Base-by-base conservation (phyloP, 352 stramenopile species). In the Pythium sp. region DNA sequence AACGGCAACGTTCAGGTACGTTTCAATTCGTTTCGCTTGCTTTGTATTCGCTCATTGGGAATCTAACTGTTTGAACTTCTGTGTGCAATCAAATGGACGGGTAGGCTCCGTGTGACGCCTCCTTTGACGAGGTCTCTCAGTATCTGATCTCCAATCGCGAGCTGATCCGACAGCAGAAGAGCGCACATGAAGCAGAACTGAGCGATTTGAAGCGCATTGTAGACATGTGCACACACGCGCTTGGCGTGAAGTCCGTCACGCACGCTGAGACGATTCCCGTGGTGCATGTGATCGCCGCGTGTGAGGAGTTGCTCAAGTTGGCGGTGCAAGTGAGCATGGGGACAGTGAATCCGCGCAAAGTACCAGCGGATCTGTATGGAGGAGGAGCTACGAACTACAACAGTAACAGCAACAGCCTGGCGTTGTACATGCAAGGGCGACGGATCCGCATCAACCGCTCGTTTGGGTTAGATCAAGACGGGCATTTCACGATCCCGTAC, bases 381-480 rank as follows among this genome's bases (percentile, higher is more conserved):
- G 38, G 38, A 47, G 41, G 15, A 47, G 41, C 53, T 58, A 24
- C 53, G 20, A 26, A 22, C 9, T 22, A 20, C 58, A 70, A 72
- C 51, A 0, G 47, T 18, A 43, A 26, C n/a, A 0, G 47, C 18
- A 43, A 26, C n/a, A 54, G 46, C 11, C 34, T 71, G 36, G 53
- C 43, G 20, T 18, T 9, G 53, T 83, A 74, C 55, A 78, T 76
- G 24, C 62, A 67, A 63, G 77, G 73, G 5, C 74, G 65, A 1
- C 66, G 64, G 18, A 63, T 86, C 2, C 70, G 77, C 41, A 80
- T 86, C 58, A 68, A 49, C 47, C 72, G 73, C 26, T 71, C 67
- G 15, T 86, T 74, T 53, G 79, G 79, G 24, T 46, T 84, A 24
- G 75, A 73, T 15, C 79, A 84, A 36, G 79, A 86, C 55, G 77